These are phyloP conservation scores for Calonectria ilicicola DNA, from an alignment of 2,329 filamentous ascomycete genomes.

Conservation along the genomic window DNA sequence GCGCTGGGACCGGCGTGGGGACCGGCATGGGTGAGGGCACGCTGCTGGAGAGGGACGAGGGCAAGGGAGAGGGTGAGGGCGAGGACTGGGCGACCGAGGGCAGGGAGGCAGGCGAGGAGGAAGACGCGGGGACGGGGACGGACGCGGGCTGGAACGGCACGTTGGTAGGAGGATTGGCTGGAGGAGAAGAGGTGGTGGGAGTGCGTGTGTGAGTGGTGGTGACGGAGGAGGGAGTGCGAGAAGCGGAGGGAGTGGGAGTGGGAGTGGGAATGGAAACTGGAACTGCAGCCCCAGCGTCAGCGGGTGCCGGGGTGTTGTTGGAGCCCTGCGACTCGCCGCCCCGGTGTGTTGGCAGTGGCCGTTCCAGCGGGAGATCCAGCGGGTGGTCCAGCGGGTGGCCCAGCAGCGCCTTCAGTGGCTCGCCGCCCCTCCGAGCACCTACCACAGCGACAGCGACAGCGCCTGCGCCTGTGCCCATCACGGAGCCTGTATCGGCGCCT, in stretches of 20 bases:
- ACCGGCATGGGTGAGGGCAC: slow-evolving; percentile 43
- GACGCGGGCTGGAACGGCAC: slow-evolving; percentile 17
- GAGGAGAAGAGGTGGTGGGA: slow-evolving; percentile 35
- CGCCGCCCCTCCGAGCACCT: not conserved
- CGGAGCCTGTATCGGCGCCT: not conserved
- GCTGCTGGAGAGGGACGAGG: slow-evolving; percentile 30
- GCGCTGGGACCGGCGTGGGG: slow-evolving; percentile 24
- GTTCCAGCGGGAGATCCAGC: slow-evolving; percentile 10
- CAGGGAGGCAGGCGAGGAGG: not conserved
- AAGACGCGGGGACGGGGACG: slow-evolving; percentile 7
- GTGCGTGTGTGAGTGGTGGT: slow-evolving; percentile 18
- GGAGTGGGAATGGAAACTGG: slow-evolving; percentile 24
- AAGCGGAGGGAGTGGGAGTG: slow-evolving; percentile 20
- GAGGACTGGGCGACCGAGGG: slow-evolving; percentile 22
- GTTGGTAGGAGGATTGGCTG: slow-evolving; percentile 29
- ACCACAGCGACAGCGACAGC: not conserved
- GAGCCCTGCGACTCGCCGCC: slow-evolving; percentile 34
- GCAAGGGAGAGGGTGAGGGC: slow-evolving; percentile 25
- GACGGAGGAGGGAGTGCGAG: slow-evolving; percentile 32
- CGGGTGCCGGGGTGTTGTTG: slow-evolving; percentile 38
- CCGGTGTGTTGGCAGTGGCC: slow-evolving; percentile 17
- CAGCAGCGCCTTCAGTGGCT: slow-evolving; percentile 10
- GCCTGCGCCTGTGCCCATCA: not conserved
- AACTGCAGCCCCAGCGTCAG: slow-evolving; percentile 27
- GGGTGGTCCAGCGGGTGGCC: slow-evolving; percentile 7